Base-by-base conservation (phyloP, 2,329 filamentous ascomycete species). In the Aphanoascus verrucosus region DNA sequence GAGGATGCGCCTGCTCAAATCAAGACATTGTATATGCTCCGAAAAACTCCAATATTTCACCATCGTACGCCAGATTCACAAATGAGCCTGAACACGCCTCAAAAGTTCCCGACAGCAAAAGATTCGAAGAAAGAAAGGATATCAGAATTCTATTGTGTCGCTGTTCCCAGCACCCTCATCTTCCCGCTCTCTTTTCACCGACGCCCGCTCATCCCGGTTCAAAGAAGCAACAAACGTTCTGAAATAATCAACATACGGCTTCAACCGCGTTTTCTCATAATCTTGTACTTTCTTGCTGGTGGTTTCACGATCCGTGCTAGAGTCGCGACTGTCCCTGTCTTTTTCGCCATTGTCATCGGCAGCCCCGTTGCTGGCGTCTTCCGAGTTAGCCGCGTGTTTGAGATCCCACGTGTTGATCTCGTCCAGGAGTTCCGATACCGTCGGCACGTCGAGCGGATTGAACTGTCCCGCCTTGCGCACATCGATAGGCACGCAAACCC, bases 221-320 rank as follows among this genome's bases (percentile, higher is more conserved):
- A 98, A 68, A 0, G 74, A 78, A 8, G 81, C 78, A 6, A 97
- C 88, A 69, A 96, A 94, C 0, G 77, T 78, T 60, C 86, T 80
- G 70, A 98, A 97, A 61, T 85, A 84, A 55, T 97, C 90, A 35
- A 97, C 82, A 66, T 94, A 97, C 7, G 89, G 88, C 73, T 86
- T 94, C 64, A 98, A 70, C 59, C 88, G 88, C 20, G 93, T 98
- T 80, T 97, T 98, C 72, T 98, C 91, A 83, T 91, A 97, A 65
- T 98, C 93, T 60, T 84, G 80, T 46, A 86, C 63, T 62, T 76
- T 80, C 53, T 63, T 67, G 52, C 60, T 64, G 40, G 63, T 63
- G 9, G 61, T 60, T 34, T 74, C 65, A 3, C 63, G 62, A 15
- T 62, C 64, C 43, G 64, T 61, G 14, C 55, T 6, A 49, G 57